Percentiles rank a stretch among this genome's conserved stretches.
Conservation (phyloP, 192 early-diverging fungal genomes). For the Coemansia javaensis region DNA sequence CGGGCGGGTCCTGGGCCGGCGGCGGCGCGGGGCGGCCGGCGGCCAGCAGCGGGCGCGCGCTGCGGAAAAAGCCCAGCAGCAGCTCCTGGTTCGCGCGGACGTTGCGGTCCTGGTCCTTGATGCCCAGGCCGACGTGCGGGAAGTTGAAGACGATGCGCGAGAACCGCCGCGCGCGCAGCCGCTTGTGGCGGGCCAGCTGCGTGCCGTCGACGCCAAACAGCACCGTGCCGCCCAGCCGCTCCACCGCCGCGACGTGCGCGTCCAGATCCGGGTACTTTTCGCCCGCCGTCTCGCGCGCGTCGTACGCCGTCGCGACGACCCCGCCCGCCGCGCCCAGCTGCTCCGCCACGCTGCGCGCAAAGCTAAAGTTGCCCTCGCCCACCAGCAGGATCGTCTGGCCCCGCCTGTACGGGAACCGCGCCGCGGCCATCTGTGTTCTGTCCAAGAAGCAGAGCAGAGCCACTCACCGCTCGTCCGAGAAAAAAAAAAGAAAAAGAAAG, state of each 20-base stretch:
- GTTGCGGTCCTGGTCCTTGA: constrained; percentile 90
- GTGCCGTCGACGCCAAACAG: constrained; percentile 79
- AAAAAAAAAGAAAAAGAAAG: no score
- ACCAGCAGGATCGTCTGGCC: constrained; percentile 66
- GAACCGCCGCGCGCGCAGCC: constrained; percentile 59
- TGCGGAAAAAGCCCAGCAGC: constrained; percentile 59
- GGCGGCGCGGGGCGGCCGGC: no score
- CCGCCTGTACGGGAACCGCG: constrained; percentile 50
- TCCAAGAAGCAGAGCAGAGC: no score
- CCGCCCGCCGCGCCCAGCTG: constrained; percentile 55
- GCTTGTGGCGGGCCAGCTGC: constrained; percentile 53
- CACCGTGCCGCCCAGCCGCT: constrained; percentile 60
- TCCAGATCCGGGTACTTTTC: constrained; percentile 69
- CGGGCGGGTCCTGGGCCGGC: neutral
- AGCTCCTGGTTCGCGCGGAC: constrained; percentile 73
- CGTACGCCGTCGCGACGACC: constrained; percentile 73
- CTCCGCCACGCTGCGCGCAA: constrained; percentile 66
- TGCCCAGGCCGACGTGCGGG: constrained; percentile 86
- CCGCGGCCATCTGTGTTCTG: no score
- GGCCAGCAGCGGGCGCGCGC: constrained; percentile 53
- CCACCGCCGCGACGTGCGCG: constrained; percentile 56
- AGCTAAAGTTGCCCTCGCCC: constrained; percentile 95
- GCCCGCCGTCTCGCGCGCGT: constrained; percentile 58
- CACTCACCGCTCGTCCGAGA: no score
- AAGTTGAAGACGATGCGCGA: constrained; percentile 93